Conservation (phyloP, 192 early-diverging fungal genomes). For the Chytriomyces confervae region DNA sequence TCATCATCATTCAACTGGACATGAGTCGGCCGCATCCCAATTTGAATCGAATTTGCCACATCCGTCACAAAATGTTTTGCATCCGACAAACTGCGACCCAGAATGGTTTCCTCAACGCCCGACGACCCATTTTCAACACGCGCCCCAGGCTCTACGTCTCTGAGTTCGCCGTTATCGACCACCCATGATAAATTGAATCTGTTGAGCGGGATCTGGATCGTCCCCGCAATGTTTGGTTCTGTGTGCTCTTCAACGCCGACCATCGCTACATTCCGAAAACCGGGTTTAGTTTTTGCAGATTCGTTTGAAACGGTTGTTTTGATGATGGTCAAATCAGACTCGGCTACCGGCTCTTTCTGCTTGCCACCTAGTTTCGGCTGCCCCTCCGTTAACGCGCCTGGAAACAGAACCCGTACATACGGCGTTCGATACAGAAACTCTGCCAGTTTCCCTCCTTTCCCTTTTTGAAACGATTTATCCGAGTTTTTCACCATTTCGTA, state of each 20-base stretch:
- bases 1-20: constrained; percentile 21
- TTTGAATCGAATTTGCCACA: constrained; percentile 4
- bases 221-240: background rate
- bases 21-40: constrained; percentile 26
- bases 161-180: constrained; percentile 6
- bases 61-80: background rate
- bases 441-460: constrained; percentile 5
- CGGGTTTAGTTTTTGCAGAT: background rate
- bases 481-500: constrained; percentile 18
- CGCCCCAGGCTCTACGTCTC: background rate
- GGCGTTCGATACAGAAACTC: background rate
- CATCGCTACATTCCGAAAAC: background rate
- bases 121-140: background rate
- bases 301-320: background rate
- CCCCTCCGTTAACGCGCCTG: background rate
- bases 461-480: constrained; percentile 2
- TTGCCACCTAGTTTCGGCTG: too few species aligned
- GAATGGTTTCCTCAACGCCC: background rate
- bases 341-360: background rate
- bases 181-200: constrained; percentile 14
- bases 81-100: constrained; percentile 7
- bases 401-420: constrained; percentile 9
- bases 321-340: background rate
- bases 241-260: background rate
- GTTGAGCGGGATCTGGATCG: background rate